Percentiles rank a stretch among this genome's conserved stretches.
Conservation (phyloP, 1,139 yeast genomes). For the Pichia sp. region DNA sequence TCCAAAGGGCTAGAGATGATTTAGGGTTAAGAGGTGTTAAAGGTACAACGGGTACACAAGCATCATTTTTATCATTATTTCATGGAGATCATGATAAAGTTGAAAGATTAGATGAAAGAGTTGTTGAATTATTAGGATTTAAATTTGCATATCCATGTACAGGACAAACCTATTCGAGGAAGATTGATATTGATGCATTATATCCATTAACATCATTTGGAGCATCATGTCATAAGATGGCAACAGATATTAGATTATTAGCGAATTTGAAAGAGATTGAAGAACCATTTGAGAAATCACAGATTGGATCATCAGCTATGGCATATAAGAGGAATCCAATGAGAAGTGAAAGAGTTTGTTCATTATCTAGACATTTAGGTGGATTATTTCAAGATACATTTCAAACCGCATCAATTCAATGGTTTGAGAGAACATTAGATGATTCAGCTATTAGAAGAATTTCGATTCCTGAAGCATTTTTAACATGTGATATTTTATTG, state of each 20-base stretch:
- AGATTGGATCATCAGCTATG: slow-evolving; percentile 98
- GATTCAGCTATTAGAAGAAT: slow-evolving; percentile 98
- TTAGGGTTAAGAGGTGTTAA: slow-evolving; percentile 96
- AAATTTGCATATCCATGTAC: slow-evolving; percentile 95
- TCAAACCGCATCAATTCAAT: slow-evolving; percentile 95
- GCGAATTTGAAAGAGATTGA: slow-evolving; percentile 97
- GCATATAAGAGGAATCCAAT: slow-evolving; percentile 99
- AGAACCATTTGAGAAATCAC: slow-evolving; percentile 97
- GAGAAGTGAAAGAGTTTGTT: slow-evolving; percentile 99
- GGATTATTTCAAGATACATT: slow-evolving; percentile 87
- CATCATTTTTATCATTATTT: slow-evolving; percentile 86
- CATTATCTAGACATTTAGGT: slow-evolving; percentile 91
- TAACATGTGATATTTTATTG: slow-evolving; percentile 89
- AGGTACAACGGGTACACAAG: slow-evolving; percentile 99
- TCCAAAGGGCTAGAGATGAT: slow-evolving; percentile 93
- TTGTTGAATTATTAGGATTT: slow-evolving; percentile 87
- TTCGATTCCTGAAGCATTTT: slow-evolving; percentile 90
- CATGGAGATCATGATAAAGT: slow-evolving; percentile 97
- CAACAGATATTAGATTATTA: slow-evolving; percentile 90
- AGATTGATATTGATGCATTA: slow-evolving; percentile 90
- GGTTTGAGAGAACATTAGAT: slow-evolving; percentile 99
- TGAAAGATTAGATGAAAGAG: slow-evolving; percentile 83
- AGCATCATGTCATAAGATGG: slow-evolving; percentile 95
- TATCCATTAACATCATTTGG: slow-evolving; percentile 94
- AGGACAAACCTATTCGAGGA: slow-evolving; percentile 97